Percentiles rank a stretch among this genome's conserved stretches.
Conservation (phyloP, 2,329 filamentous ascomycete species). For the Rutstroemia sp. region DNA sequence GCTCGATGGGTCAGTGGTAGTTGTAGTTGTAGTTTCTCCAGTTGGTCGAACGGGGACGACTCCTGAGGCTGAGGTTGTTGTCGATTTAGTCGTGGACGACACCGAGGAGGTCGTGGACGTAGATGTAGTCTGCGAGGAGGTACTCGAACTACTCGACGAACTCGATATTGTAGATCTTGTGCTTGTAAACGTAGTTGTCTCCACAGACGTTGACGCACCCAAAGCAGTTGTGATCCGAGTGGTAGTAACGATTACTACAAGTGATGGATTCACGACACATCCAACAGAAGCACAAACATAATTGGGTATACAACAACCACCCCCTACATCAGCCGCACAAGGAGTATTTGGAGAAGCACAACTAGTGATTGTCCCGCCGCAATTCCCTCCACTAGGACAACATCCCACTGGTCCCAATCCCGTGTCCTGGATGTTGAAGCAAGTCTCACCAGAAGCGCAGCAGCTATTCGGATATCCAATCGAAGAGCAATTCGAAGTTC, state of each 20-base stretch:
- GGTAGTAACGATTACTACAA: conserved; percentile 16
- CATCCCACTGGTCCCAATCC: conserved; percentile 65
- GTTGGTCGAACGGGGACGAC: conserved; percentile 43
- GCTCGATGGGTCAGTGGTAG: conserved; percentile 18
- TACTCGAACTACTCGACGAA: not conserved
- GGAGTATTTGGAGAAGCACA: conserved; percentile 56
- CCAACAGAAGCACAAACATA: conserved; percentile 63
- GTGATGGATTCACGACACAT: conserved; percentile 41
- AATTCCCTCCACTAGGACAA: conserved; percentile 59
- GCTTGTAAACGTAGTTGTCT: conserved; percentile 28
- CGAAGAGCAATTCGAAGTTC: conserved; percentile 55
- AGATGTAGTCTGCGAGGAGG: conserved; percentile 28
- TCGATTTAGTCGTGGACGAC: conserved; percentile 31
- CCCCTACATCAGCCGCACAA: conserved; percentile 58
- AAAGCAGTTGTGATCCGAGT: conserved; percentile 14
- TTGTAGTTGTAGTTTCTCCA: conserved; percentile 33
- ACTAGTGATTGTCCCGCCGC: conserved; percentile 53
- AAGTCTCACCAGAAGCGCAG: conserved; percentile 59
- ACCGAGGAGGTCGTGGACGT: conserved; percentile 16
- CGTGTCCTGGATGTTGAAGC: conserved; percentile 55
- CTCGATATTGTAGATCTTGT: not conserved
- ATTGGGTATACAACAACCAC: conserved; percentile 69
- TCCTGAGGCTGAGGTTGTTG: conserved; percentile 33
- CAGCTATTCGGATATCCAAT: conserved; percentile 66
- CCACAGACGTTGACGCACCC: conserved; percentile 7